Evolutionary conservation across 768 basidiomycete species (phyloP).

Genomic region (Russula virescens): DNA sequence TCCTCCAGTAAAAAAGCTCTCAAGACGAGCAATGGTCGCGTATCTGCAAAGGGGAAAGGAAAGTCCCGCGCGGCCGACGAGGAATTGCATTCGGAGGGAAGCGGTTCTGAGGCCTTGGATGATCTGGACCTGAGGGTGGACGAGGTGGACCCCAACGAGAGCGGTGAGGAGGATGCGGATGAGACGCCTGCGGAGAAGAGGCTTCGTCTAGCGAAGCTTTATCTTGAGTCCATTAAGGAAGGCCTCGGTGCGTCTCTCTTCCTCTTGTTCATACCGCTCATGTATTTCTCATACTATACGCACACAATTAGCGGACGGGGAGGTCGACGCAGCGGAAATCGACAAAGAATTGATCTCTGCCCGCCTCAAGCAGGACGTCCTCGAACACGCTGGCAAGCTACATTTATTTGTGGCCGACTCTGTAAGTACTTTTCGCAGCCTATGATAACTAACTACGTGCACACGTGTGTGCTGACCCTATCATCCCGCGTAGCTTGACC

Average conservation of each 20-base stretch:
- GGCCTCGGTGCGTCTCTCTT: slow-evolving; percentile 44
- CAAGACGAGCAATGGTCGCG: slow-evolving; percentile 28
- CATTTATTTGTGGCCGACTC: slow-evolving; percentile 74
- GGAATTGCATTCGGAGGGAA: slow-evolving; percentile 60
- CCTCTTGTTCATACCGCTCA: not conserved
- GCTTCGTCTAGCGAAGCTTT: slow-evolving; percentile 82
- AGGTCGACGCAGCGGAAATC: slow-evolving; percentile 92
- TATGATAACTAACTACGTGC: not conserved
- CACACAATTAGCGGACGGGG: slow-evolving; percentile 76
- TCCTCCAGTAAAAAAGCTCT: slow-evolving; percentile 28
- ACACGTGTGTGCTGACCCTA: not conserved
- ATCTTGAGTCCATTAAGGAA: slow-evolving; percentile 79
- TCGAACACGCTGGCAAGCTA: slow-evolving; percentile 83
- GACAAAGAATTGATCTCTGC: slow-evolving; percentile 90
- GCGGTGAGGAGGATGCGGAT: slow-evolving; percentile 77
- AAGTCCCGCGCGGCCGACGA: slow-evolving; percentile 40
- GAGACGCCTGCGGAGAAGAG: slow-evolving; percentile 95
- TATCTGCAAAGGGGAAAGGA: slow-evolving; percentile 26
- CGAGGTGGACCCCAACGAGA: slow-evolving; percentile 50
- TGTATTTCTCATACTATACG: not conserved
- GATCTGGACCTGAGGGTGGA: slow-evolving; percentile 66
- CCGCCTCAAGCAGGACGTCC: slow-evolving; percentile 85
- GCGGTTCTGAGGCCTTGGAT: slow-evolving; percentile 47
- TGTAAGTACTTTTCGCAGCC: slow-evolving; percentile 38
- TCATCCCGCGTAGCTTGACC: slow-evolving; percentile 46